Conservation (phyloP, 495 filamentous ascomycete genomes). For the Penicillium samsonianum region DNA sequence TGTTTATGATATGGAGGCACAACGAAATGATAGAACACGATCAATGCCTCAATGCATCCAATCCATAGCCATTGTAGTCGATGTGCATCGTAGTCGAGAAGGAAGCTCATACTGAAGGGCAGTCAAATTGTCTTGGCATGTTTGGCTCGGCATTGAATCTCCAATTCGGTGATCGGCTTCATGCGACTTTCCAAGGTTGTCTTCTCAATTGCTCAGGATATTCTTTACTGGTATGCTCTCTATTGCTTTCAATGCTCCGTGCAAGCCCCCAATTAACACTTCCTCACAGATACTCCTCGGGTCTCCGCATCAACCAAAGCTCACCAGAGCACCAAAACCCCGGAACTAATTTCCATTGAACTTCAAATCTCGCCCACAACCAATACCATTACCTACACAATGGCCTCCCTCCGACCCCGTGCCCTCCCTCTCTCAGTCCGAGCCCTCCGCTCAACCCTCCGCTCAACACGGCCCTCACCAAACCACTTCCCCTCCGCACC, state of each 20-base stretch:
- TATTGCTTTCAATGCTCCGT: background rate
- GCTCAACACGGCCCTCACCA: constrained; percentile 11
- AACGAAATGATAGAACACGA: background rate
- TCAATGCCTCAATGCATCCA: background rate
- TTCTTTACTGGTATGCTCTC: constrained; percentile 10
- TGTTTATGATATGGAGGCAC: background rate
- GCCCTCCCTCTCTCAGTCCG: constrained; percentile 13
- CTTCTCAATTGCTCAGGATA: constrained; percentile 12
- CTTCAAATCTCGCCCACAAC: background rate
- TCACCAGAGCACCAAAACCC: constrained; percentile 7
- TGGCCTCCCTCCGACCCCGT: constrained; percentile 18
- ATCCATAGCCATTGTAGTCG: background rate
- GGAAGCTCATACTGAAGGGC: background rate
- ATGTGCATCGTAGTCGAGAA: background rate
- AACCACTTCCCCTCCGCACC: constrained; percentile 2
- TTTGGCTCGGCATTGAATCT: constrained; percentile 20
- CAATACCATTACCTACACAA: constrained; percentile 8
- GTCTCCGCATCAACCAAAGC: constrained; percentile 5
- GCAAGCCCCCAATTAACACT: background rate
- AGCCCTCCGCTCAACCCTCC: constrained; percentile 7
- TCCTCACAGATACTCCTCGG: background rate
- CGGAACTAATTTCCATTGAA: background rate
- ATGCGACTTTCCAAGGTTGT: constrained; percentile 13
- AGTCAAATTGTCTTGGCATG: constrained; percentile 10
- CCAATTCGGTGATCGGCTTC: constrained; percentile 23